Percentiles rank a stretch among this genome's conserved stretches.
phyloP scores from a whole-genome alignment of 129 eudicot genomes.

The Dittrichia graveolens region DNA sequence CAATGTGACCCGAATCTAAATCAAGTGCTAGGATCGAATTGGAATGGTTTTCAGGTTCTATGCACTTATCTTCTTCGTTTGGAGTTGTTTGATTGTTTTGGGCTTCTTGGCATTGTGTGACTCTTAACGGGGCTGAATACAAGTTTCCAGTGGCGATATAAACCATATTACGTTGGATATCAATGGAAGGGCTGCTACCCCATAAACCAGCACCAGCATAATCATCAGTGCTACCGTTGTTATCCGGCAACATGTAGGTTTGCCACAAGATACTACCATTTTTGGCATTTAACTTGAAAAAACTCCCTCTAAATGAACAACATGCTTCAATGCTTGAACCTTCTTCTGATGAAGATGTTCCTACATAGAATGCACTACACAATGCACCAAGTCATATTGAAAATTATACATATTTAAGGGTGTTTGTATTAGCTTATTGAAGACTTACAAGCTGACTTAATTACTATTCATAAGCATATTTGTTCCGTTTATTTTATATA shows the following conservation, averaged over 20 bases:
- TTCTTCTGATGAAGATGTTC: constrained; percentile 69
- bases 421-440: too few relatives aligned
- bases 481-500: too few relatives aligned
- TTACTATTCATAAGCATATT: too few relatives aligned
- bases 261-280: constrained; percentile 69
- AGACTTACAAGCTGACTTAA: too few relatives aligned
- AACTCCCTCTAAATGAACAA: constrained; percentile 73
- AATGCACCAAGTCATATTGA: not conserved
- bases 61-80: constrained; percentile 48
- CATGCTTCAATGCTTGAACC: constrained; percentile 41
- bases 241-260: constrained; percentile 69
- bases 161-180: constrained; percentile 40
- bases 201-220: constrained; percentile 75
- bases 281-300: constrained; percentile 54
- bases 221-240: constrained; percentile 52
- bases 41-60: constrained; percentile 55
- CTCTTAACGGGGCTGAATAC: constrained; percentile 60
- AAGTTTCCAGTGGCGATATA: constrained; percentile 67
- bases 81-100: constrained; percentile 64
- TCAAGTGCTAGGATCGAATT: constrained; percentile 69
- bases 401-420: too few relatives aligned
- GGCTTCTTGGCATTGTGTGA: constrained; percentile 57
- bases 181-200: constrained; percentile 87
- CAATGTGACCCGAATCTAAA: constrained; percentile 48
- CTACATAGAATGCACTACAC: constrained; percentile 44